Evolutionary conservation across 202 grass and related monocot genomes (phyloP), one percentile per base, ranked within the genome.

Genomic region (Saccharum hybrid): DNA sequence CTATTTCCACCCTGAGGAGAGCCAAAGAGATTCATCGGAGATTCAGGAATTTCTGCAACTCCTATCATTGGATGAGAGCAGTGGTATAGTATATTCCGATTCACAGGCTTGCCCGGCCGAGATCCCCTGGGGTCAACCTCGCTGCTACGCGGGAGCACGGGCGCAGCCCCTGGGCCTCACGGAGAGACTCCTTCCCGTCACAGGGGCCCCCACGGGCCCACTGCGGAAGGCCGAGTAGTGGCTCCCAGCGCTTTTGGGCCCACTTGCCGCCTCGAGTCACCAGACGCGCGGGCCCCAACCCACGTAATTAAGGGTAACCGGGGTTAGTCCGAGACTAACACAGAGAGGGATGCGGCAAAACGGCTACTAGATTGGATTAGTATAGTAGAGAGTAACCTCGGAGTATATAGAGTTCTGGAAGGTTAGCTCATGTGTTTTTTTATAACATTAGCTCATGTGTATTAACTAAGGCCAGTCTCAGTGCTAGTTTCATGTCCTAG

Each of bases 111-210:
- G 76, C 26, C 74, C 75, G 38, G 63, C 68, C 68, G 68, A 68
- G 81, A 80, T 63, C 70, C 69, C 51, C 62, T 80, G 40, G 63
- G 14, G 86, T 11, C 67, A 69, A 11, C 9, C 59, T 0, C 5
- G 1, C 49, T 63, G 76, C 41, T 68, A 84, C 86, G 86, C 81
- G 81, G 81, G 65, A 72, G 79, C 30, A 45, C 76, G 86, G 38
- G 70, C 16, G 38, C 81, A 80, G 5, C 86, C 22, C 41, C 75
- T 63, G 30, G 75, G 40, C 54, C 54, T 85, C 66, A 2, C 66
- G 41, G 52, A 71, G 74, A 39, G 74, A 45, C 48, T 37, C 59
- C 73, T 36, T 30, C 23, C 21, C 21, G 13, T 68, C 45, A 26
- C 30, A 3, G 0, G 30, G 42, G 11, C n/a, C n/a, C n/a, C n/a